A percentile compares a stretch with the other conserved stretches of the same genome.
Conservation (phyloP, 371 early-diverging fungal species). For the Vairimorpha necatrix region DNA sequence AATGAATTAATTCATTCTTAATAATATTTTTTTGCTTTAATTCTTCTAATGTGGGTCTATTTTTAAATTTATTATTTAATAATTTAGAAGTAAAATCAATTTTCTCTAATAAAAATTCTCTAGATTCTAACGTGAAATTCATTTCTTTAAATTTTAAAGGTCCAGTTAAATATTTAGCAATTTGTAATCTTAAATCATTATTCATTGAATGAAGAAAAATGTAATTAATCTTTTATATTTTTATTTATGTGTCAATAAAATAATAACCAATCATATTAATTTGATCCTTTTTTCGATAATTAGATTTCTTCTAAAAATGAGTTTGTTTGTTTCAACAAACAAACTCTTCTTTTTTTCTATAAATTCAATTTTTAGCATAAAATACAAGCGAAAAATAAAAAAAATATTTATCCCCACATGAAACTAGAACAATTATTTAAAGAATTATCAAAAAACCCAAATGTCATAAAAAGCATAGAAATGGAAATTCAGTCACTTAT, state of each 20-base stretch:
- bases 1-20: neutral
- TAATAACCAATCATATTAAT: no score
- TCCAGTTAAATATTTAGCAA: slow-evolving; percentile 20
- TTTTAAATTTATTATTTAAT: slow-evolving; percentile 10
- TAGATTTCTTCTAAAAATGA: neutral
- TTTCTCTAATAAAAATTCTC: neutral
- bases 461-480: slow-evolving; percentile 44
- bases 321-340: no score
- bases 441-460: slow-evolving; percentile 25
- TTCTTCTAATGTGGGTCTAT: slow-evolving; percentile 4
- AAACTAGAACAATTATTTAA: slow-evolving; percentile 31
- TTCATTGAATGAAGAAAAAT: slow-evolving; percentile 7
- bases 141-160: neutral
- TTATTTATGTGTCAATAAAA: no score
- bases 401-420: slow-evolving; percentile 4
- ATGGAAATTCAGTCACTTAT: slow-evolving; percentile 37
- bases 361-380: slow-evolving; percentile 1
- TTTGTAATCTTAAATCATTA: slow-evolving; percentile 16
- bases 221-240: neutral
- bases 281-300: neutral
- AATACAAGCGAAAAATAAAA: neutral
- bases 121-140: neutral
- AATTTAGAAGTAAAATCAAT: neutral
- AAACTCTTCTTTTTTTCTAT: neutral
- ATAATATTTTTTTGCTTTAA: slow-evolving; percentile 19